Evolutionary conservation across 2,329 filamentous ascomycete species (phyloP).

Genomic region (Clonostachys rosea): DNA sequence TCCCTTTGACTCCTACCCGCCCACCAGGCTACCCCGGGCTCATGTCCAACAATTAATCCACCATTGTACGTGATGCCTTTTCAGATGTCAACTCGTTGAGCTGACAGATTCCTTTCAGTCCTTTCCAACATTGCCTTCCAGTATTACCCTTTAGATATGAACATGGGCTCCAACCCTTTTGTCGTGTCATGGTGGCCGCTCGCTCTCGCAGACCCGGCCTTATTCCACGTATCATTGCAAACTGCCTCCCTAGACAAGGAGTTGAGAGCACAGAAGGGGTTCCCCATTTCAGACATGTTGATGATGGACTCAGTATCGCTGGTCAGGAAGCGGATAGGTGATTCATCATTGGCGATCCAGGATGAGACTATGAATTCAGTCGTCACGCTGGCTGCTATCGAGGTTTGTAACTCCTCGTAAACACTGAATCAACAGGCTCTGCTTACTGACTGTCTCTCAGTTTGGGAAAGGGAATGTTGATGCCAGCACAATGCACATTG

Average conservation of each 20-base stretch:
- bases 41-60: slow-evolving; percentile 52
- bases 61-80: slow-evolving; percentile 34
- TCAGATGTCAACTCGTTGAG: neutral
- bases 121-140: slow-evolving; percentile 53
- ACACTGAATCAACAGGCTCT: neutral
- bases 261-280: slow-evolving; percentile 43
- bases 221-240: slow-evolving; percentile 56
- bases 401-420: slow-evolving; percentile 29
- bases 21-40: slow-evolving; percentile 41
- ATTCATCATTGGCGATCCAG: slow-evolving; percentile 39
- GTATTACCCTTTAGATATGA: slow-evolving; percentile 53
- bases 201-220: slow-evolving; percentile 47
- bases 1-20: slow-evolving; percentile 52
- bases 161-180: slow-evolving; percentile 49
- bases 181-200: slow-evolving; percentile 56
- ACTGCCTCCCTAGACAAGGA: slow-evolving; percentile 54
- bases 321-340: slow-evolving; percentile 41
- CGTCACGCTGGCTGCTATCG: slow-evolving; percentile 52
- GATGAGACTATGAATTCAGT: slow-evolving; percentile 53
- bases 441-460: slow-evolving; percentile 16
- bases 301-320: slow-evolving; percentile 53
- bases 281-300: slow-evolving; percentile 46
- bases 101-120: slow-evolving; percentile 26
- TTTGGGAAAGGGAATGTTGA: slow-evolving; percentile 46
- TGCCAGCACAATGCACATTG: slow-evolving; percentile 39